Evolutionary conservation across 2,329 filamentous ascomycete genomes (phyloP).

Genomic region (Nigrospora osmanthi): DNA sequence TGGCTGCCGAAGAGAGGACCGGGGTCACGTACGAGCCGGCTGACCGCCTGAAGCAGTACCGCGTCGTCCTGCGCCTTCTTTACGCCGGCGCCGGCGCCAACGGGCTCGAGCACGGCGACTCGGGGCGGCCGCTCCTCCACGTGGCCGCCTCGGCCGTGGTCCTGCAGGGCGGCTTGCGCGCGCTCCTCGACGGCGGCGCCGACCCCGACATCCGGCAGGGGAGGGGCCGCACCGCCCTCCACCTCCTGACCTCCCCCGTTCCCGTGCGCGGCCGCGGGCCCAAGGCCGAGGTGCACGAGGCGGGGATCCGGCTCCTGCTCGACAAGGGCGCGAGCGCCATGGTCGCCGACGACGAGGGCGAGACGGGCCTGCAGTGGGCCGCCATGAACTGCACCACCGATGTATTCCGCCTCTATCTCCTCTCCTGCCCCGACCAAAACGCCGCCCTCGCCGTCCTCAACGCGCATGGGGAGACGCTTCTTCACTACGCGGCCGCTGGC

Average conservation of each 20-base stretch:
- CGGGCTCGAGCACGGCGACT: background rate
- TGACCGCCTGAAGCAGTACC: background rate
- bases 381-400: conserved; percentile 1
- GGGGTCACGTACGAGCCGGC: background rate
- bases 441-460: conserved; percentile 6
- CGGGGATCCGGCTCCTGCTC: conserved; percentile 11
- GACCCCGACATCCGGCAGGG: background rate
- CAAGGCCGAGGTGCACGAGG: conserved; percentile 4
- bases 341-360: conserved; percentile 10
- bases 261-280: background rate
- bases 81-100: background rate
- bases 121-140: background rate
- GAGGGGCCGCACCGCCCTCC: background rate
- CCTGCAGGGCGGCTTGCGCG: background rate
- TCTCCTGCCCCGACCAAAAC: background rate
- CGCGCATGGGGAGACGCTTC: conserved; percentile 12
- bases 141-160: background rate
- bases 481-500: conserved; percentile 20
- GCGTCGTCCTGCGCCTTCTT: background rate
- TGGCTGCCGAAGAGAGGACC: background rate
- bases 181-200: background rate
- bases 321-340: conserved; percentile 10
- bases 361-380: conserved; percentile 12
- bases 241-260: background rate
- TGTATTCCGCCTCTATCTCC: conserved; percentile 1